Evolutionary conservation across 2,329 filamentous ascomycete genomes (phyloP).

Genomic region (Paraconiothyrium sp.): DNA sequence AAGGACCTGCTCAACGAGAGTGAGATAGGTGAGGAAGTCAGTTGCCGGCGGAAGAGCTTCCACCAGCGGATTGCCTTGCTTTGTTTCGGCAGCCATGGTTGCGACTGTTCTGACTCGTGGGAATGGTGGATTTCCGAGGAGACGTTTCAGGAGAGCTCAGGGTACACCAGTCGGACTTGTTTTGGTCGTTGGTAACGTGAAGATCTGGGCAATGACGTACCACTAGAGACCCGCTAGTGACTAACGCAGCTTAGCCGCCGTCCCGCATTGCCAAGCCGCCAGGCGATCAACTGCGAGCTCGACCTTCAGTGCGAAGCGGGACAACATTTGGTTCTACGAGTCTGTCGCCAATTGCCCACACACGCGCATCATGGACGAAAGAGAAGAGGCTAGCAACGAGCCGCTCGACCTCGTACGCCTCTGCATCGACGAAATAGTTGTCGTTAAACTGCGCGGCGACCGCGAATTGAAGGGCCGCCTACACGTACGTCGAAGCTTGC

Average conservation of each 20-base stretch:
- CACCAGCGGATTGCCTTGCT: slow-evolving; percentile 60
- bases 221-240: slow-evolving; percentile 16
- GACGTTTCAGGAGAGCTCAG: slow-evolving; percentile 2
- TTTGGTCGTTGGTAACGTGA: slow-evolving; percentile 6
- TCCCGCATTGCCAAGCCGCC: slow-evolving; percentile 26
- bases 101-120: slow-evolving; percentile 5
- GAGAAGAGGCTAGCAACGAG: slow-evolving; percentile 77
- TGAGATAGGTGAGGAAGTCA: slow-evolving; percentile 80
- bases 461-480: slow-evolving; percentile 93
- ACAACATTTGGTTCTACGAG: not conserved
- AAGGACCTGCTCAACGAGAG: slow-evolving; percentile 78
- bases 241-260: slow-evolving; percentile 9
- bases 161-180: slow-evolving; percentile 6
- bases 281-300: slow-evolving; percentile 24
- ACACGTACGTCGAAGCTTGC: slow-evolving; percentile 69
- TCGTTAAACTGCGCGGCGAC: slow-evolving; percentile 96
- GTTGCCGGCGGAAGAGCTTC: slow-evolving; percentile 68
- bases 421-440: slow-evolving; percentile 93
- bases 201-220: slow-evolving; percentile 29
- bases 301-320: slow-evolving; percentile 7
- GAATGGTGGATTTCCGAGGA: not conserved
- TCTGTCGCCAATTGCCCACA: slow-evolving; percentile 7
- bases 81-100: slow-evolving; percentile 45
- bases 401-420: slow-evolving; percentile 95
- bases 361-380: slow-evolving; percentile 76